Base-by-base conservation (phyloP, 495 filamentous ascomycete species). In the Hyaloscypha hepaticicola region DNA sequence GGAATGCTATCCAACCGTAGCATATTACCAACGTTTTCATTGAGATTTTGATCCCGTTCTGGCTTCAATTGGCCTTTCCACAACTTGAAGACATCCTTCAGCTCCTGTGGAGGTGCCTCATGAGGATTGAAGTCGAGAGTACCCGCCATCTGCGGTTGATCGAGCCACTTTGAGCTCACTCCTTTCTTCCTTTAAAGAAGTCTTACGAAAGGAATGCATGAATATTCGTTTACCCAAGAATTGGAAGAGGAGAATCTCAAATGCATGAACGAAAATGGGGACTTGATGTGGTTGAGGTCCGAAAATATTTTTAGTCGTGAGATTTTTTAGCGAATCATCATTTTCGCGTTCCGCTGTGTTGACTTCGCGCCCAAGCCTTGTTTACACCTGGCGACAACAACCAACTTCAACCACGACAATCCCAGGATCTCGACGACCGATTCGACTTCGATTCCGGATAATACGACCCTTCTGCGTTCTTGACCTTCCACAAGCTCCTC, bases 61-160 rank as follows among this genome's bases (percentile, higher is more conserved):
- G 52, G 33, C 34, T 21, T 34, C n/a, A 34, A 9, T 26, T 28
- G 24, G 5, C 51, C 51, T 19, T 60, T 66, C 59, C 59, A 66
- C 53, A 12, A 41, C 62, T 93, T 96, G 78, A 87, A 93, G 51
- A 84, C 72, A 45, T 77, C 75, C 48, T 83, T 81, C 52, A 96
- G 75, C 24, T 77, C 72, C 38, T 88, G 83, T 14, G 90, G 90
- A 22, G 91, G 89, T 58, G 81, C 83, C 73, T 89, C 83, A 70
- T 90, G 83, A 29, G 90, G 85, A 72, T 92, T 86, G 11, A 92
- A 77, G 29, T 60, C 38, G 14, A 45, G 16, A 45, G 6, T 9
- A 11, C 16, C 38, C 9, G 6, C 4, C 38, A 45, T 45, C 3
- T 45, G 11, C 31, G 31, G 31, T 33, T 12, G 6, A 12, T 6